Evolutionary conservation across 768 basidiomycete genomes (phyloP), one percentile per base, ranked within the genome.

Genomic region (Gymnopilus dilepis): DNA sequence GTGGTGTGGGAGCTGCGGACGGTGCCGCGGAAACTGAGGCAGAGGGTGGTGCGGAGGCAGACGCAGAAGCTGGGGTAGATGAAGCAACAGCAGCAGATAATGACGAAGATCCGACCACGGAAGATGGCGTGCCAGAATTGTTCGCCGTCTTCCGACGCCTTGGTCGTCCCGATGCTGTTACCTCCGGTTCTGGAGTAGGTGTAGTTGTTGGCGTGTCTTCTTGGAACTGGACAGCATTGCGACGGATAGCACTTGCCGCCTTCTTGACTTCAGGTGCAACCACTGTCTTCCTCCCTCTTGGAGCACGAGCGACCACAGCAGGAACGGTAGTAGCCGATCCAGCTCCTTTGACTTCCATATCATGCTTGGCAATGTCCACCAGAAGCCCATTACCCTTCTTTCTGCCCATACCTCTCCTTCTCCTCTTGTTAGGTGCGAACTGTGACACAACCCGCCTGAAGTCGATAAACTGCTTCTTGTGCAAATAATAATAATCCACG

Each of bases 401-500:
- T 77, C 90, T 92, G 54, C 84, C 86, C 56, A 80, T 79, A 37
- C 83, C 82, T 30, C 85, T 77, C 54, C 89, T 81, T 67, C 82
- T 84, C 42, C 90, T 83, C 69, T 89, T 89, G 61, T 84, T 86
- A 0, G 86, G 84, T 13, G 85, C 88, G 64, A 85, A 84, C 66
- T 84, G 84, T 48, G 86, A 77, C 22, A 94, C 81, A 15, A 91
- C 86, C 65, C 88, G 86, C 58, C 92, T 86, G 76, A 95, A 96
- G 75, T 95, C 90, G 70, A 95, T 92, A 37, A 83, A 75, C 67
- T 83, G 84, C 77, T 95, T 94, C 83, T 98, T 99, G 78, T 95
- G 92, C 53, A 97, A 79, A 74, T 99, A 99, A 76, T 98, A 99
- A 76, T 87, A 97, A 51, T 90, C 85, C 47, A 98, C 92, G 71